Evolutionary conservation across 1,284 basidiomycete species (phyloP).

Genomic region (Trichosporon coremiiforme): DNA sequence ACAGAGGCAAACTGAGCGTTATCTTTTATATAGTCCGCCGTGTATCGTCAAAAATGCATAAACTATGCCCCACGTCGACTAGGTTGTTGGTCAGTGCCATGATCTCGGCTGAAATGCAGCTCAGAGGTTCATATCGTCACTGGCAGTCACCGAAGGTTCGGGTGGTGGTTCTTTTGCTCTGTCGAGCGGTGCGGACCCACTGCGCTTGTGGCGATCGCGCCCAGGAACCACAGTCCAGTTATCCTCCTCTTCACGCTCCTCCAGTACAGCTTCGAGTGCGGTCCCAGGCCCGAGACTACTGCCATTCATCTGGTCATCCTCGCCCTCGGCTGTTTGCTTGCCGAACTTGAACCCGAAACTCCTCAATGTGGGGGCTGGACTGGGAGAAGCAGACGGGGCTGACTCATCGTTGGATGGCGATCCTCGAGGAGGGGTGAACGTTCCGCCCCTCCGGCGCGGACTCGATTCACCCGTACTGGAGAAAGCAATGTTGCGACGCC

Average conservation of each 20-base stretch:
- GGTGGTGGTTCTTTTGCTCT: slow-evolving; percentile 16
- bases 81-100: too few relatives aligned
- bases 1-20: neutral
- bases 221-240: slow-evolving; percentile 26
- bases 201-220: slow-evolving; percentile 21
- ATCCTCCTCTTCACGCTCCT: slow-evolving; percentile 30
- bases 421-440: slow-evolving; percentile 49
- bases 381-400: slow-evolving; percentile 34
- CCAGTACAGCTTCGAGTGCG: slow-evolving; percentile 27
- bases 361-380: slow-evolving; percentile 34
- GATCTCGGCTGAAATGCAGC: neutral
- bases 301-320: slow-evolving; percentile 25
- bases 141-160: neutral
- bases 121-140: slow-evolving; percentile 29
- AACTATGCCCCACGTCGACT: too few relatives aligned
- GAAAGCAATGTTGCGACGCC: slow-evolving; percentile 36
- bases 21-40: too few relatives aligned
- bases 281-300: neutral
- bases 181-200: slow-evolving; percentile 28
- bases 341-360: slow-evolving; percentile 46
- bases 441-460: slow-evolving; percentile 41
- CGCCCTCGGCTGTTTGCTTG: neutral
- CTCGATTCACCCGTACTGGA: slow-evolving; percentile 42
- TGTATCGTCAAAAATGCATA: too few relatives aligned
- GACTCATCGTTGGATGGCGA: slow-evolving; percentile 51